Evolutionary conservation across 139 green algal genomes (phyloP), one percentile per base, ranked within the genome.

Genomic region (Micromonas pusilla): DNA sequence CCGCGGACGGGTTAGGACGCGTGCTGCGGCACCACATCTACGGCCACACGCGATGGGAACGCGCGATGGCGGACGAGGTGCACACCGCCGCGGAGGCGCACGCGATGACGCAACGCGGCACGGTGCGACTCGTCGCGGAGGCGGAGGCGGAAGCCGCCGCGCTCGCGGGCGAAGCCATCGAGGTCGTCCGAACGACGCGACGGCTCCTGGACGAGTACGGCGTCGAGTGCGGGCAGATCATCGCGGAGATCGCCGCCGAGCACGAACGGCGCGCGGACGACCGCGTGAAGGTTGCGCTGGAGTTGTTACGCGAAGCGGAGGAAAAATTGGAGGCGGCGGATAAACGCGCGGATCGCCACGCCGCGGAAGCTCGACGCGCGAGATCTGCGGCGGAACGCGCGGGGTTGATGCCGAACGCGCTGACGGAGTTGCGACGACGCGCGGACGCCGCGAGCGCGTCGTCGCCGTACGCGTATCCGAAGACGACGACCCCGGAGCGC

Each of bases 91-190:
- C 45, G 45, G 45, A 57, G 45, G 45, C 45, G 45, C 45, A 57
- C 45, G 45, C 45, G 9, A 9, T 23, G 9, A 16, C 9, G 9
- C 45, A 57, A 16, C 9, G 45, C 9, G 9, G 9, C 26, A 16
- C 28, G 63, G 63, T 70, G 9, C 63, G 63, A 32, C 63, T 70
- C 28, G 63, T 70, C 63, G 63, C 63, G 9, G 28, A 6, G 63
- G 63, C 63, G 63, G 63, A 70, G 63, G 26, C 26, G 26, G 63
- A 70, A 16, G 63, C 63, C 9, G 63, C 26, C 19, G 9, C 63
- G 63, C 63, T 70, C 26, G 63, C 63, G 13, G 63, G 26, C 9
- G 28, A 37, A 33, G 63, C 63, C 26, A 21, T 70, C 13, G 63
- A 70, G 13, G 63, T 70, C 19, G 28, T 70, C 19, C 63, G 63